Base-by-base conservation (phyloP, 345 rosid species). In the Mercurialis annua region DNA sequence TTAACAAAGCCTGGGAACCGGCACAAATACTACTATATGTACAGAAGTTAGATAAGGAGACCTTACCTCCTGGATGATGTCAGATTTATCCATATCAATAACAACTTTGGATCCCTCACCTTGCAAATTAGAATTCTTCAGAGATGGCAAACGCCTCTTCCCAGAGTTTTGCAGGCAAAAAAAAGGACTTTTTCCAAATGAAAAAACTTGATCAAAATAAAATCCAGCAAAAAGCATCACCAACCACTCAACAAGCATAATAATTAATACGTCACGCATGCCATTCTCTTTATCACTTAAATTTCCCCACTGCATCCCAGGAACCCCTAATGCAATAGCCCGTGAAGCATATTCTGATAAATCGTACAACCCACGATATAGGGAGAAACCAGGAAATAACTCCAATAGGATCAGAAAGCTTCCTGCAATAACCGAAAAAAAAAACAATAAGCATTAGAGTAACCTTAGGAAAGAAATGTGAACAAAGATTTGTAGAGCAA, bases 321-420 rank as follows among this genome's bases (percentile, higher is more conserved):
- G 42, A 12, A 73, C 84, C 24, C 87, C 90, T 66, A 6, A 66
- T 76, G 33, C 61, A 66, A 76, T 65, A 58, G 27, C 88, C 90
- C 1, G 4, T 64, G 38, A 81, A 72, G 97, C 62, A 68, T 81
- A 86, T 40, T 79, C 78, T 1, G 85, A 76, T 29, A 93, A 82
- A 77, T 93, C 96, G 11, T 90, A 90, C 62, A 93, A 62, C 20
- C 98, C 96, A 63, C 97, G 97, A 58, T 62, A 90, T 24, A 93
- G 69, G 67, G 96, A 70, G 50, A 90, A 93, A 43, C 97, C 96
- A 21, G 98, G 98, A 80, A 76, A 93, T 48, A 93, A 26, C 85
- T 92, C 93, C 85, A 92, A 40, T n/a, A 71, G 65, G 29, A 73
- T 64, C 54, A 90, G 72, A 92, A 87, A 84, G 30, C 69, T 62